These are phyloP conservation scores for Pleurostoma richardsiae DNA, from an alignment of 2,329 filamentous ascomycete genomes.

Conservation along the genomic window DNA sequence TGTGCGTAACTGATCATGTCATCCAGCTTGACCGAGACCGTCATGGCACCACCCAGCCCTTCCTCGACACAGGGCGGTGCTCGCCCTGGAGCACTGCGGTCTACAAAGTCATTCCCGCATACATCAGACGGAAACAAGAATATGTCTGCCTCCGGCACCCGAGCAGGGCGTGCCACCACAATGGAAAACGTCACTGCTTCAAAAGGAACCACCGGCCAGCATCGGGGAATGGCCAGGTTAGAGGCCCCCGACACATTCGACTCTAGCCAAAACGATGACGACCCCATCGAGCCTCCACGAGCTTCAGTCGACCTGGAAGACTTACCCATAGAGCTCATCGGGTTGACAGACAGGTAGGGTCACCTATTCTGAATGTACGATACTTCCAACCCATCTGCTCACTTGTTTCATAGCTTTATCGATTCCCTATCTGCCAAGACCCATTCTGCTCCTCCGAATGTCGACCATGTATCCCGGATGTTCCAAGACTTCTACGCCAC, in stretches of 20 bases:
- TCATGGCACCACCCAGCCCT: constrained; percentile 17
- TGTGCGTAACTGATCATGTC: constrained; percentile 12
- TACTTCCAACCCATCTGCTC: too few relatives aligned
- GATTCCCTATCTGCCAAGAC: constrained; percentile 85
- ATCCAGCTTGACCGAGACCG: constrained; percentile 19
- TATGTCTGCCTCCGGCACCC: constrained; percentile 8
- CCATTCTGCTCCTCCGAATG: constrained; percentile 74
- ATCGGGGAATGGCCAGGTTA: constrained; percentile 11
- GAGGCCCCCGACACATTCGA: constrained; percentile 45
- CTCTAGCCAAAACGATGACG: constrained; percentile 36
- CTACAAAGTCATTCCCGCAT: constrained; percentile 19
- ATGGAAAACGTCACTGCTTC: constrained; percentile 32
- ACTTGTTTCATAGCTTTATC: constrained; percentile 62
- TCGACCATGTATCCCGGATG: constrained; percentile 75
- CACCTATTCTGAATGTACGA: constrained; percentile 1
- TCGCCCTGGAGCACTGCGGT: constrained; percentile 18
- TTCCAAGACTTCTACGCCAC: constrained; percentile 93
- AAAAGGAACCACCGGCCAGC: constrained; percentile 9
- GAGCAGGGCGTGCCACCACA: constrained; percentile 41
- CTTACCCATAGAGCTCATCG: constrained; percentile 88
- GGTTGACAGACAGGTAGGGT: constrained; percentile 75
- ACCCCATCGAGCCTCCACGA: constrained; percentile 39
- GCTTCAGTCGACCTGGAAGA: constrained; percentile 74
- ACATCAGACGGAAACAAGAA: constrained; percentile 4
- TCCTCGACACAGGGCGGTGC: constrained; percentile 13